Base-by-base conservation (phyloP, 768 basidiomycete genomes). In the Amanita muscaria region DNA sequence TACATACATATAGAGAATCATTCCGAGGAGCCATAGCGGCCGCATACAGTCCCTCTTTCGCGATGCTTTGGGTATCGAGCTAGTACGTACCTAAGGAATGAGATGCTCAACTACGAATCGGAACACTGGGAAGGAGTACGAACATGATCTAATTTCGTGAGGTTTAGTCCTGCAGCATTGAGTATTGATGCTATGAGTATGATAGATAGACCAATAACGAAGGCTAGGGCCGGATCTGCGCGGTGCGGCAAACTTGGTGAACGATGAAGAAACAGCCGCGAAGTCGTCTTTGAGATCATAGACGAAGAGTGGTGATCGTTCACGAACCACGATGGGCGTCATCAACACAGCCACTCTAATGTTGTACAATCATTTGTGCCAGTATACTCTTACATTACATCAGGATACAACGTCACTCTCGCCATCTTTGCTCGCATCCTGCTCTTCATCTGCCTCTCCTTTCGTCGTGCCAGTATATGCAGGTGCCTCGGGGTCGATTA, bases 101-200 rank as follows among this genome's bases (percentile, higher is more conserved):
- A 5, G 35, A 15, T 23, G 4, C 21, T 54, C 16, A 44, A 33
- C n/a, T 23, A 21, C 5, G 29, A 40, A 24, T 35, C 18, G 29
- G 19, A 29, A 44, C 39, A 3, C 15, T 14, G 21, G 25, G 38
- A 35, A 38, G 18, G 25, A 49, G 35, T 22, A 67, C 81, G 52
- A 44, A 84, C 80, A 76, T 93, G 90, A 65, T 96, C 93, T 32
- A 94, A 66, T 63, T 97, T 98, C 29, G 90, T 92, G 48, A 97
- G 68, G 58, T 96, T 97, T 32, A 98, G 72, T n/a, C 93, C 93
- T 0, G 84, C 88, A 25, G 89, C 88, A 55, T 89, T 91, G 52
- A 90, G 72, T n/a, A 89, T 73, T 14, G 85, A 88, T 1, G 90
- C 85, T 5, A 86, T 67, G 2, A 89, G 66, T 38, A 96, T 80